phyloP scores from a whole-genome alignment of 768 basidiomycete species.

The Goffeauzyma gilvescens region DNA sequence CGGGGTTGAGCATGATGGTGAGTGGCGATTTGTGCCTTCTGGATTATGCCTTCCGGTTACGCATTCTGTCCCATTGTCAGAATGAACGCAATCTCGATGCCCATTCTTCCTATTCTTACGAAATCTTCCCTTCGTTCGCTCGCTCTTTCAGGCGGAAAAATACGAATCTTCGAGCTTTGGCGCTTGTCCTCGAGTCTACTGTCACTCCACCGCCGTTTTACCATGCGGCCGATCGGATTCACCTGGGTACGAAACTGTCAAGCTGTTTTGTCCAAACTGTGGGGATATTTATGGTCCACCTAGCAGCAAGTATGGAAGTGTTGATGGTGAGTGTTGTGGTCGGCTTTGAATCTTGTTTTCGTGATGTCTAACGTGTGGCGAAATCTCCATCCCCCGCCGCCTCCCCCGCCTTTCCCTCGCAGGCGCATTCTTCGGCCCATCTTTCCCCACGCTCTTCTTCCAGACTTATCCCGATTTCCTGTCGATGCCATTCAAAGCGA shows the following conservation, averaged over 20 bases:
- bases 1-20: slow-evolving; percentile 87
- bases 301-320: slow-evolving; percentile 81
- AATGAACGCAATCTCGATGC: neutral
- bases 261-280: slow-evolving; percentile 93
- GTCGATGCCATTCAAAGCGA: slow-evolving; percentile 62
- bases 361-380: neutral
- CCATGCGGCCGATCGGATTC: slow-evolving; percentile 91
- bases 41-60: slow-evolving; percentile 9
- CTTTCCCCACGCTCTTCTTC: slow-evolving; percentile 96
- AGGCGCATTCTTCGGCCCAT: slow-evolving; percentile 99
- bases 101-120: neutral
- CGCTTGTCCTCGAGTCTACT: slow-evolving; percentile 86
- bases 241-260: slow-evolving; percentile 91
- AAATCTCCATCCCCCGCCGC: neutral
- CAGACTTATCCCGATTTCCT: slow-evolving; percentile 92
- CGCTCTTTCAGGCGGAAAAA: slow-evolving; percentile 57
- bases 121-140: neutral
- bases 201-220: slow-evolving; percentile 67
- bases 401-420: neutral
- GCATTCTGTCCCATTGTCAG: slow-evolving; percentile 10
- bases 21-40: slow-evolving; percentile 18
- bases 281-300: slow-evolving; percentile 92
- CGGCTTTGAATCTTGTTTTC: neutral
- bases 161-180: slow-evolving; percentile 85
- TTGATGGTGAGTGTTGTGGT: slow-evolving; percentile 84